phyloP scores from a whole-genome alignment of 768 basidiomycete species.

The Ramaria rubella region DNA sequence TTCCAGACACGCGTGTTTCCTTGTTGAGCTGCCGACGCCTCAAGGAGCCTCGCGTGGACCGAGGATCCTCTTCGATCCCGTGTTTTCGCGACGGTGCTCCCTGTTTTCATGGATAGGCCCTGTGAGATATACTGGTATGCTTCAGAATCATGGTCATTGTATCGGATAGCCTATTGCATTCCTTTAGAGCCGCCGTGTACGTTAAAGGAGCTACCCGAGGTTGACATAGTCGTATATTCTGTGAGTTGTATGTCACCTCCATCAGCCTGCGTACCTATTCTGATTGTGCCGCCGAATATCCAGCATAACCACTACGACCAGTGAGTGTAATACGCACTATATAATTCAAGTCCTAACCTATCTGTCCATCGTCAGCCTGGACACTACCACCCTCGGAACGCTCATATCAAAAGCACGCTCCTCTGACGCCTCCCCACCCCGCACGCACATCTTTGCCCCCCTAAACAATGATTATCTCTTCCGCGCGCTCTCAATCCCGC shows the following conservation, averaged over 20 bases:
- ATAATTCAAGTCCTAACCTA: no score
- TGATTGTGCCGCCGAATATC: not conserved
- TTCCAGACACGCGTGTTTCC: constrained; percentile 34
- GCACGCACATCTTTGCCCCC: constrained; percentile 56
- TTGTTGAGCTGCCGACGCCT: constrained; percentile 31
- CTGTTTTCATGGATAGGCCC: constrained; percentile 41
- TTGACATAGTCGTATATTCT: constrained; percentile 59
- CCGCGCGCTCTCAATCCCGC: constrained; percentile 32
- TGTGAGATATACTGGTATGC: constrained; percentile 38
- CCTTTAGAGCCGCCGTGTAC: constrained; percentile 41
- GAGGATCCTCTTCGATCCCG: constrained; percentile 47
- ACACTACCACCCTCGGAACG: constrained; percentile 35
- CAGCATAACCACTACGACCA: constrained; percentile 52
- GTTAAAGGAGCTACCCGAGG: constrained; percentile 49
- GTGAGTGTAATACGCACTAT: constrained; percentile 16
- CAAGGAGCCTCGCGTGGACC: constrained; percentile 38
- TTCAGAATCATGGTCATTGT: constrained; percentile 17
- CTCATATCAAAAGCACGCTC: constrained; percentile 21
- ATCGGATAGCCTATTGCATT: not conserved
- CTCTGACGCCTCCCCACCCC: no score
- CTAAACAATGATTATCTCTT: constrained; percentile 46
- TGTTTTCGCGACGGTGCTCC: constrained; percentile 47
- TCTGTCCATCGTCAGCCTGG: constrained; percentile 26
- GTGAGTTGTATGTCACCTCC: constrained; percentile 34
- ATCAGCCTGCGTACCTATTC: no score